A percentile compares a stretch with the other conserved stretches of the same genome.
Conservation (phyloP, 75 land plant species). For the Cryptomeria japonica region DNA sequence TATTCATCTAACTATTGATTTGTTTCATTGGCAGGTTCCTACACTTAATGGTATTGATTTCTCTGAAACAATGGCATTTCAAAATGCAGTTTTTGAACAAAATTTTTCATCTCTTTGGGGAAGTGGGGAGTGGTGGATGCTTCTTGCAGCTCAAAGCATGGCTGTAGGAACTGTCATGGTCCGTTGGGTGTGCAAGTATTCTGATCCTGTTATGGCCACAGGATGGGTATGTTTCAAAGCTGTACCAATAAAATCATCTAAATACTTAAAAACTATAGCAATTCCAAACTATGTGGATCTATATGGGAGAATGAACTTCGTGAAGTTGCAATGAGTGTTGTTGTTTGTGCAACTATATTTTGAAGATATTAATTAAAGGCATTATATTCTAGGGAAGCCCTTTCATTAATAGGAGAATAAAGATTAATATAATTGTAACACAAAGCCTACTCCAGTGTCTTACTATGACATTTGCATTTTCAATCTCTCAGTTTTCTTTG, state of each 20-base stretch:
- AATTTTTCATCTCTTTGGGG: slow-evolving; percentile 76
- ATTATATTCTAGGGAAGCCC: not conserved
- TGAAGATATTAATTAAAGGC: not conserved
- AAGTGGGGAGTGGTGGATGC: slow-evolving; percentile 99
- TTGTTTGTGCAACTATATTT: not conserved
- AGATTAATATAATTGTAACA: not conserved
- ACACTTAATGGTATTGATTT: slow-evolving; percentile 23
- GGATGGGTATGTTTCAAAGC: slow-evolving; percentile 84
- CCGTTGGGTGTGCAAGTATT: slow-evolving; percentile 92
- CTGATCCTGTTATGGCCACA: slow-evolving; percentile 99
- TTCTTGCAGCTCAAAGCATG: slow-evolving; percentile 99
- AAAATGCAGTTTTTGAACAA: slow-evolving; percentile 26
- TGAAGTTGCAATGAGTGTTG: not conserved
- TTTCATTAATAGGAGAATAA: not conserved
- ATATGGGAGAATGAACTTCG: not conserved
- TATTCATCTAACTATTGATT: not conserved
- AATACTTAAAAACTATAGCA: not conserved
- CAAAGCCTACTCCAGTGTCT: not conserved
- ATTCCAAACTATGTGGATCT: not conserved
- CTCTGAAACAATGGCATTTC: slow-evolving; percentile 8
- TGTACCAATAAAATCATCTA: not conserved
- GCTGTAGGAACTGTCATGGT: slow-evolving; percentile 98
- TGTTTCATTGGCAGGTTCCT: slow-evolving; percentile 39
- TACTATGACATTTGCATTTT: not conserved
- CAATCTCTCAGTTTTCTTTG: not conserved